Percentiles rank a stretch among this genome's conserved stretches.
These are phyloP conservation scores for Zhuliangozyma blackwelliae DNA, from an alignment of 1,139 yeast species.

Conservation along the genomic window DNA sequence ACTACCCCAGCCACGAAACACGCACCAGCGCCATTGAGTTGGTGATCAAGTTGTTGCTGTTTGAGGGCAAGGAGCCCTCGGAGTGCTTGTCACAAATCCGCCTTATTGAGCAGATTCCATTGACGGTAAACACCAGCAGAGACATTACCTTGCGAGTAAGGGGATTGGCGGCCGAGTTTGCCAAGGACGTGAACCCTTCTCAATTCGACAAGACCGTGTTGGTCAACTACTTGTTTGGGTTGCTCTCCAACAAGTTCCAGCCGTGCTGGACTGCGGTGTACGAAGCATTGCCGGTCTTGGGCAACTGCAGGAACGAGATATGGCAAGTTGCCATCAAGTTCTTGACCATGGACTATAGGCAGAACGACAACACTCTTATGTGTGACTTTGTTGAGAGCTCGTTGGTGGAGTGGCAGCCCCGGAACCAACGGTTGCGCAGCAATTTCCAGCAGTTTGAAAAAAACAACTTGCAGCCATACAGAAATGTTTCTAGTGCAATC, in stretches of 20 bases:
- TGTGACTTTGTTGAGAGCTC: conserved; percentile 16
- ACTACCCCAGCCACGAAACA: conserved; percentile 42
- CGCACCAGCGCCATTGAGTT: conserved; percentile 45
- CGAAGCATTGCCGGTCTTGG: conserved; percentile 52
- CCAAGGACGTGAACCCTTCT: conserved; percentile 30
- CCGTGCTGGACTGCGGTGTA: conserved; percentile 81
- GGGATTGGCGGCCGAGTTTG: conserved; percentile 49
- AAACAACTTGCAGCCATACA: conserved; percentile 19
- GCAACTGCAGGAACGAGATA: conserved; percentile 39
- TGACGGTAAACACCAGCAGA: conserved; percentile 66
- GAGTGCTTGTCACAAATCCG: conserved; percentile 38
- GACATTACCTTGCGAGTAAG: conserved; percentile 71
- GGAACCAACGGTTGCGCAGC: conserved; percentile 24
- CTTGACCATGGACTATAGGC: conserved; percentile 25
- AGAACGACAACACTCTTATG: no score
- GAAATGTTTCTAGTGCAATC: conserved; percentile 25
- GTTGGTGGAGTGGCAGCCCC: conserved; percentile 28
- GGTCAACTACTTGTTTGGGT: conserved; percentile 64
- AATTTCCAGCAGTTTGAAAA: conserved; percentile 21
- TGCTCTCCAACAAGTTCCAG: conserved; percentile 69
- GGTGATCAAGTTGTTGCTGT: conserved; percentile 26
- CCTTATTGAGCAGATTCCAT: conserved; percentile 69
- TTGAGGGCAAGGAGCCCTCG: conserved; percentile 25
- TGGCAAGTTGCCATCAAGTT: conserved; percentile 56
- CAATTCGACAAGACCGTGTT: conserved; percentile 37